Evolutionary conservation across 2,329 filamentous ascomycete species (phyloP).

Genomic region (Alternaria triticina): DNA sequence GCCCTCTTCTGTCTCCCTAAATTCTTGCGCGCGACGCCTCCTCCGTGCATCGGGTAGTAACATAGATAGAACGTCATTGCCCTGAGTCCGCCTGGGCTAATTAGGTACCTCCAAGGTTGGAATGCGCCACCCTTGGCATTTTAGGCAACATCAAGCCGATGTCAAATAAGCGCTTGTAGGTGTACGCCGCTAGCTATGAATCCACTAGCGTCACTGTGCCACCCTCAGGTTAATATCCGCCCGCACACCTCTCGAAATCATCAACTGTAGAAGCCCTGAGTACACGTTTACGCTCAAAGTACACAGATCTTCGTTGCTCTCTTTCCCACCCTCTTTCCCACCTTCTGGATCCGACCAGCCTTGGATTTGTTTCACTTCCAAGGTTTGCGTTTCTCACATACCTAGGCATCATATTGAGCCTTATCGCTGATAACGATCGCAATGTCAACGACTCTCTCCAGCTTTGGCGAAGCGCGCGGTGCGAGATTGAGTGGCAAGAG

Average conservation of each 20-base stretch:
- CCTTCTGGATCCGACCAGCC: not conserved
- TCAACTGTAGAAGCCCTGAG: not conserved
- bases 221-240: not conserved
- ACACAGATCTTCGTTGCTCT: not conserved
- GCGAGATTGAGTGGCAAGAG: not conserved
- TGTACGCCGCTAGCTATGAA: not conserved
- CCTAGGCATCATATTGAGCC: constrained; percentile 1
- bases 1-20: not conserved
- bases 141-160: not conserved
- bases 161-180: not conserved
- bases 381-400: not conserved
- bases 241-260: constrained; percentile 3
- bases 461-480: constrained; percentile 4
- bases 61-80: not conserved
- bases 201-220: not conserved
- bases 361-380: not conserved
- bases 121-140: not conserved
- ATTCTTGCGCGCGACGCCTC: not conserved
- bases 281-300: not conserved
- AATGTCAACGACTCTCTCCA: constrained; percentile 4
- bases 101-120: not conserved
- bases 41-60: not conserved
- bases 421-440: constrained; percentile 1
- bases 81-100: not conserved
- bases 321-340: not conserved